A percentile compares a stretch with the other conserved stretches of the same genome.
These are phyloP conservation scores for Colletotrichum higginsianum DNA, from an alignment of 2,329 filamentous ascomycete species.

Conservation along the genomic window DNA sequence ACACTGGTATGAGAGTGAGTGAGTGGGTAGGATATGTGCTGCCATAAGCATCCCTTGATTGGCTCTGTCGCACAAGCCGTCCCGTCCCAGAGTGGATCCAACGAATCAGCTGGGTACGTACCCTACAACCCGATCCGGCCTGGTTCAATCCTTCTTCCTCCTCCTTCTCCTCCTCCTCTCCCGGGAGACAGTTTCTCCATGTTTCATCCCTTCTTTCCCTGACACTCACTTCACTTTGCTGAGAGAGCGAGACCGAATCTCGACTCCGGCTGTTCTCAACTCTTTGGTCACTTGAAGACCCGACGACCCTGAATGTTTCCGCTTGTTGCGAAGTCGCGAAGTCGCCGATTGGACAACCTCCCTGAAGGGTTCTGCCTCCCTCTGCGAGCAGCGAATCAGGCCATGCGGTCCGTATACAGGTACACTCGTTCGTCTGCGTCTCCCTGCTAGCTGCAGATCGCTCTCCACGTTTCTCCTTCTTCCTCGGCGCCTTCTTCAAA, in stretches of 20 bases:
- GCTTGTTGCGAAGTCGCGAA: too few species aligned
- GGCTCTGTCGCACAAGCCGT: slow-evolving; percentile 17
- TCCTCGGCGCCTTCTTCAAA: neutral
- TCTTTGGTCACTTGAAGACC: neutral
- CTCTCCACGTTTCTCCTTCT: slow-evolving; percentile 9
- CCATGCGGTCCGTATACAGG: neutral
- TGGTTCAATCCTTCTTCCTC: neutral
- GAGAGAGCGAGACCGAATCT: slow-evolving; percentile 1
- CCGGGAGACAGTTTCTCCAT: slow-evolving; percentile 14
- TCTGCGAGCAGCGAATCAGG: neutral
- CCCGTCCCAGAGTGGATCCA: slow-evolving; percentile 4
- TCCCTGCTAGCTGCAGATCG: slow-evolving; percentile 40
- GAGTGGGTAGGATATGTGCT: too few species aligned
- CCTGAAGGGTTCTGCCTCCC: neutral
- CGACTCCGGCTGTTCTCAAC: slow-evolving; percentile 1
- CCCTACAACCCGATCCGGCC: neutral
- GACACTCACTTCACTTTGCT: slow-evolving; percentile 9
- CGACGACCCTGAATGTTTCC: too few species aligned
- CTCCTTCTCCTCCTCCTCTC: neutral
- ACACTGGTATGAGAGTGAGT: too few species aligned
- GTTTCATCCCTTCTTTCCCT: slow-evolving; percentile 33
- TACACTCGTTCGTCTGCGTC: slow-evolving; percentile 9
- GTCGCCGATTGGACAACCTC: neutral
- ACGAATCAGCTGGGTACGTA: slow-evolving; percentile 23
- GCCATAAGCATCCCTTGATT: too few species aligned